These are phyloP conservation scores for Cyamopsis tetragonoloba DNA, from an alignment of 306 rosid genomes.

Conservation along the genomic window DNA sequence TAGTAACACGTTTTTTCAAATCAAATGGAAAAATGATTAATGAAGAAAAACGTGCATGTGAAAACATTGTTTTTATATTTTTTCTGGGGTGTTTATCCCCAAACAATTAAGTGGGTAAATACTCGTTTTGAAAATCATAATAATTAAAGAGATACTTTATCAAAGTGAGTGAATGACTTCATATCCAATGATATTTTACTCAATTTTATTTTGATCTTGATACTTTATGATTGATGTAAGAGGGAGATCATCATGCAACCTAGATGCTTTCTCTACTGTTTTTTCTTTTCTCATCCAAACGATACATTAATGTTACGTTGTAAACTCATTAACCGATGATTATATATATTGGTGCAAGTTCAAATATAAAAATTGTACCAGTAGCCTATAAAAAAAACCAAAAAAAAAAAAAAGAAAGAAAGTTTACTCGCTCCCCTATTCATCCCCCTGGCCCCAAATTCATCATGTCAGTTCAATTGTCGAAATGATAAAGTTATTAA, in stretches of 20 bases:
- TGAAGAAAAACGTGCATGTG: background rate
- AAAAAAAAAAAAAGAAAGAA: too few relatives aligned
- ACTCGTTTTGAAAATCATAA: background rate
- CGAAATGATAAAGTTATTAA: too few relatives aligned
- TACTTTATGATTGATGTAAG: background rate
- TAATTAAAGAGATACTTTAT: slow-evolving; percentile 15
- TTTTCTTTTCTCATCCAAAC: too few relatives aligned
- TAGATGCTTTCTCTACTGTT: too few relatives aligned
- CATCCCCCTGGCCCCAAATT: too few relatives aligned
- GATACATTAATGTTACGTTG: too few relatives aligned
- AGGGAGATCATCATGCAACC: background rate
- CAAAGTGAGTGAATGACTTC: slow-evolving; percentile 1
- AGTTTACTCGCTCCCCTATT: too few relatives aligned
- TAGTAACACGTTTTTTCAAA: background rate
- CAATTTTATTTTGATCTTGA: background rate
- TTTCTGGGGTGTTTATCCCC: background rate
- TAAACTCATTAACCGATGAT: too few relatives aligned
- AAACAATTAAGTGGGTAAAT: background rate
- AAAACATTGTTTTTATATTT: background rate
- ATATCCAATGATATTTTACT: background rate
- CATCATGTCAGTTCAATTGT: too few relatives aligned
- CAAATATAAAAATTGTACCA: too few relatives aligned
- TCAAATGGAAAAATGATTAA: background rate
- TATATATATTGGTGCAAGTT: too few relatives aligned
- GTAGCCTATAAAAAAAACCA: too few relatives aligned